These are phyloP conservation scores for Debaryomyces singareniensis DNA, from an alignment of 1,139 yeast species.

Conservation along the genomic window DNA sequence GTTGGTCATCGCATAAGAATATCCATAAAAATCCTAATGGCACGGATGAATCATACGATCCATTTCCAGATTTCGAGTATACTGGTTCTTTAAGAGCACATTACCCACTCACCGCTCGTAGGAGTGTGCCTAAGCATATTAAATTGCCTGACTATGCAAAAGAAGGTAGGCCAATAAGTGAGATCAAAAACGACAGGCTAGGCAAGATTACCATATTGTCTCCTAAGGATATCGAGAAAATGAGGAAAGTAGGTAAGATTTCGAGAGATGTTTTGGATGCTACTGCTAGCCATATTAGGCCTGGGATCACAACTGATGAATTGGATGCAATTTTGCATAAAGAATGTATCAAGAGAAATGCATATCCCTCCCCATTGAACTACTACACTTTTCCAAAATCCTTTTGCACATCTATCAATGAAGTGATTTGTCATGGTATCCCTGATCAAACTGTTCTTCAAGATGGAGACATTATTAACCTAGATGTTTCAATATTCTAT, in stretches of 20 bases:
- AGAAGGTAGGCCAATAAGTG: constrained; percentile 74
- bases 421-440: constrained; percentile 94
- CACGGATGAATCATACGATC: constrained; percentile 54
- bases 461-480: constrained; percentile 92
- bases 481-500: constrained; percentile 81
- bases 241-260: constrained; percentile 66
- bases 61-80: constrained; percentile 74
- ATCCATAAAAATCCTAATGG: constrained; percentile 43
- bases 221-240: constrained; percentile 63
- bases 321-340: constrained; percentile 80
- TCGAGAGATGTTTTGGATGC: constrained; percentile 85
- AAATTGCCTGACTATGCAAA: constrained; percentile 79
- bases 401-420: constrained; percentile 90
- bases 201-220: constrained; percentile 58
- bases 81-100: constrained; percentile 71
- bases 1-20: constrained; percentile 57
- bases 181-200: constrained; percentile 65
- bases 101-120: constrained; percentile 74
- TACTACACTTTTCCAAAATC: constrained; percentile 93
- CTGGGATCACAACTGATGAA: constrained; percentile 93
- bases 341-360: constrained; percentile 83
- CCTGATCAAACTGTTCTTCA: constrained; percentile 82
- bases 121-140: constrained; percentile 67
- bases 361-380: constrained; percentile 93
- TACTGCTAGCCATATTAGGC: constrained; percentile 76